phyloP scores from a whole-genome alignment of 192 early-diverging fungal genomes.

The Mycoemilia scoparia region DNA sequence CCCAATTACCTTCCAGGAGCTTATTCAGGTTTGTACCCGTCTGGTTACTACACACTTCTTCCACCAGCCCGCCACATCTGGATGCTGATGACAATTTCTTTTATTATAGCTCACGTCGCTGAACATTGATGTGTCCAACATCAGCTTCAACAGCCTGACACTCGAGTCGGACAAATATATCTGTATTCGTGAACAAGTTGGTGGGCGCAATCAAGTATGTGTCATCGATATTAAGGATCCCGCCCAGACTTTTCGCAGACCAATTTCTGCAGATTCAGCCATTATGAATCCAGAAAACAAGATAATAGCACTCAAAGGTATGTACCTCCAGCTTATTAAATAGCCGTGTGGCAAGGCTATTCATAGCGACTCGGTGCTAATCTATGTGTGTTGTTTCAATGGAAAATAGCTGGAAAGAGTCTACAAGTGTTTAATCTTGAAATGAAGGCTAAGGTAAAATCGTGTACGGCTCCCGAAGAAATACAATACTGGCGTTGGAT shows the following conservation, averaged over 20 bases:
- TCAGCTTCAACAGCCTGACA: slow-evolving; percentile 94
- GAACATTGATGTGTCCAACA: slow-evolving; percentile 79
- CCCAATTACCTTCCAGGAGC: slow-evolving; percentile 92
- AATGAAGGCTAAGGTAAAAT: slow-evolving; percentile 87
- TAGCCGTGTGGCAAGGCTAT: too few species aligned
- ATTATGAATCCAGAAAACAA: slow-evolving; percentile 93
- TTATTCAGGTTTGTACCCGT: slow-evolving; percentile 55
- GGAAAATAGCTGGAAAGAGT: slow-evolving; percentile 68
- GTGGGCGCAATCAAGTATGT: slow-evolving; percentile 74
- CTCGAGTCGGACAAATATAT: slow-evolving; percentile 97
- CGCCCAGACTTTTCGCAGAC: slow-evolving; percentile 61
- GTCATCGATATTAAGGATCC: slow-evolving; percentile 86
- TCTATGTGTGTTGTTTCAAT: too few species aligned
- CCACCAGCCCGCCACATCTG: neutral
- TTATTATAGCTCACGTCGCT: slow-evolving; percentile 60
- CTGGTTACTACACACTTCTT: slow-evolving; percentile 1
- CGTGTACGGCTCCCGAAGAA: slow-evolving; percentile 74
- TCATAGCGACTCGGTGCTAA: too few species aligned
- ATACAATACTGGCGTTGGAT: slow-evolving; percentile 96
- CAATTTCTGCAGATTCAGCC: slow-evolving; percentile 92
- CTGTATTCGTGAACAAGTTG: slow-evolving; percentile 83
- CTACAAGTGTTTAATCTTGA: slow-evolving; percentile 97
- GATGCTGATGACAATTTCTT: neutral
- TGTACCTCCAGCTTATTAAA: too few species aligned
- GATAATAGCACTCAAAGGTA: slow-evolving; percentile 94